Conservation (phyloP, 768 basidiomycete genomes). For the Omphalotus guepiniiformis region DNA sequence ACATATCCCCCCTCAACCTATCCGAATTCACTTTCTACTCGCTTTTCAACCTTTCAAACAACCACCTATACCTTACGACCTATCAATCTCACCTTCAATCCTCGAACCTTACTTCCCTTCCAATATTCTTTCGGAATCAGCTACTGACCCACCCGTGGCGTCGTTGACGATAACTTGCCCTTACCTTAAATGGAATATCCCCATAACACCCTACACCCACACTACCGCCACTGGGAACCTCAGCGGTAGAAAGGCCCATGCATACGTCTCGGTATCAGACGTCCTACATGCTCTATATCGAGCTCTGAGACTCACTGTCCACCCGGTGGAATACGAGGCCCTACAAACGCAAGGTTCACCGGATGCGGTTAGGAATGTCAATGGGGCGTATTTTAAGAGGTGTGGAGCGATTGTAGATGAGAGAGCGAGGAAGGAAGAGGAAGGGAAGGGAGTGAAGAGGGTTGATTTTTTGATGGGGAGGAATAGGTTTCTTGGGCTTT, state of each 20-base stretch:
- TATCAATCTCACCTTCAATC: slow-evolving; percentile 29
- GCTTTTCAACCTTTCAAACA: slow-evolving; percentile 30
- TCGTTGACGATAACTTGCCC: slow-evolving; percentile 31
- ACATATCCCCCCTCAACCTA: neutral
- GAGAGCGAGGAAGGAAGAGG: slow-evolving; percentile 32
- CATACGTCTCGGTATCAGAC: slow-evolving; percentile 37
- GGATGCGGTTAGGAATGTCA: slow-evolving; percentile 31
- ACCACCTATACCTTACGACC: slow-evolving; percentile 34
- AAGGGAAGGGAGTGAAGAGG: slow-evolving; percentile 44
- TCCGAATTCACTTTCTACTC: slow-evolving; percentile 5
- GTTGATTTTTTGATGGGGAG: slow-evolving; percentile 49
- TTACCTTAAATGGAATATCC: slow-evolving; percentile 22
- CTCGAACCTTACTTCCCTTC: slow-evolving; percentile 20
- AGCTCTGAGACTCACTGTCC: slow-evolving; percentile 37
- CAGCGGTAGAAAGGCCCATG: too few species aligned
- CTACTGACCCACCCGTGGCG: slow-evolving; percentile 38
- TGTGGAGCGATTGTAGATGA: slow-evolving; percentile 29
- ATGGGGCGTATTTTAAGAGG: slow-evolving; percentile 38
- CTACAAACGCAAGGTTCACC: slow-evolving; percentile 29
- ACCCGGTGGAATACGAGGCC: slow-evolving; percentile 34
- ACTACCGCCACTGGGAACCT: slow-evolving; percentile 16
- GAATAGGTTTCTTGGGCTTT: slow-evolving; percentile 37
- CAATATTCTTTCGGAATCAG: slow-evolving; percentile 34
- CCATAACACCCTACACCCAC: slow-evolving; percentile 23
- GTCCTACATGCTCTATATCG: slow-evolving; percentile 43